Evolutionary conservation across 352 stramenopile species (phyloP).

Genomic region (Globisporangium alternatum): DNA sequence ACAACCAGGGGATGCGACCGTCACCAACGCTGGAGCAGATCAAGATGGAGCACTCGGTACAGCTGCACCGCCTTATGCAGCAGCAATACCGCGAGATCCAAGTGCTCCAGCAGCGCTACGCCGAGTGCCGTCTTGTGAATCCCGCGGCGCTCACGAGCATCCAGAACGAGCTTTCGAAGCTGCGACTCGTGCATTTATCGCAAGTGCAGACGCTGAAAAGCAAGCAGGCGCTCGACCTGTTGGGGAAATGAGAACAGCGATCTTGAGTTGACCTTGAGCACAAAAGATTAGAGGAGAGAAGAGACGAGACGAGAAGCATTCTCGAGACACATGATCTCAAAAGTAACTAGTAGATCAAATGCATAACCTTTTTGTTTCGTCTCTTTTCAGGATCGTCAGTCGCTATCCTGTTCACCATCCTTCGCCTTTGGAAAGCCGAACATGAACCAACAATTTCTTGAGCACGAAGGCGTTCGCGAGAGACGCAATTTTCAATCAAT

Average conservation of each 20-base stretch:
- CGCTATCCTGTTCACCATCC: not conserved
- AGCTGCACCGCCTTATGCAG: constrained; percentile 85
- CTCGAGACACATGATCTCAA: not conserved
- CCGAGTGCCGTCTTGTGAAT: constrained; percentile 69
- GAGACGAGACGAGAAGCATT: not conserved
- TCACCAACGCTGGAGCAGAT: constrained; percentile 54
- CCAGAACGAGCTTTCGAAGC: constrained; percentile 81
- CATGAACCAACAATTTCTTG: not conserved
- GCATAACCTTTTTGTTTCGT: not conserved
- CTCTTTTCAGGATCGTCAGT: not conserved
- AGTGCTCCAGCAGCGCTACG: constrained; percentile 81
- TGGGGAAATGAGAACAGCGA: constrained; percentile 43
- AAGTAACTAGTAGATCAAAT: constrained; percentile 6
- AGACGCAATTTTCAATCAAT: constrained; percentile 9
- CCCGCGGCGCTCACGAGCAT: constrained; percentile 72
- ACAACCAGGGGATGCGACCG: constrained; percentile 19
- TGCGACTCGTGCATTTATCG: constrained; percentile 79
- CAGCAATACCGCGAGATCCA: constrained; percentile 88
- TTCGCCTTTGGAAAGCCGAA: not conserved
- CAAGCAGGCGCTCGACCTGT: constrained; percentile 76
- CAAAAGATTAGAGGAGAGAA: not conserved
- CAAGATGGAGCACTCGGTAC: constrained; percentile 86
- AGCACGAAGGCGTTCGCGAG: not conserved
- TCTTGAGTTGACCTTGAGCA: not conserved
- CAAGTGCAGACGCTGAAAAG: constrained; percentile 86